A percentile compares a stretch with the other conserved stretches of the same genome.
phyloP scores from a whole-genome alignment of 2,329 filamentous ascomycete genomes.

The Aspergillus ochraceus region DNA sequence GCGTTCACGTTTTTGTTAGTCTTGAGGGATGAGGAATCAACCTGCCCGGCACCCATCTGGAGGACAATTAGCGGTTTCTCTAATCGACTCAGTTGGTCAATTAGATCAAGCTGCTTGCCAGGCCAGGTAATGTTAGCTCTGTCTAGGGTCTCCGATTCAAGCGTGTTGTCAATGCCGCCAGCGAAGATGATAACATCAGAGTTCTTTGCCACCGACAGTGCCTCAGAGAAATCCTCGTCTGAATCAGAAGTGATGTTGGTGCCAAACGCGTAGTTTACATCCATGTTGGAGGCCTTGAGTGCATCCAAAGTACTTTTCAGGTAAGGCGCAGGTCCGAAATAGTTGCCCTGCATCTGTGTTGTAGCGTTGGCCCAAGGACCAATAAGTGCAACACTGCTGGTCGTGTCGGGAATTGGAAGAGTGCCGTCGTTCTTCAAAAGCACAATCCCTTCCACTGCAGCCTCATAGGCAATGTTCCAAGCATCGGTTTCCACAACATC shows the following conservation, averaged over 20 bases:
- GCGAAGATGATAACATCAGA: slow-evolving; percentile 42
- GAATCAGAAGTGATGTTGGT: slow-evolving; percentile 32
- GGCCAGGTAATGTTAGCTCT: slow-evolving; percentile 45
- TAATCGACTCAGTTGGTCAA: slow-evolving; percentile 36
- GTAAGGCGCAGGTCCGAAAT: slow-evolving; percentile 58
- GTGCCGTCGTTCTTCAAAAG: slow-evolving; percentile 56
- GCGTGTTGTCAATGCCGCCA: slow-evolving; percentile 44
- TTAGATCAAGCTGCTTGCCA: slow-evolving; percentile 43
- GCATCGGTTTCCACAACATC: slow-evolving; percentile 58
- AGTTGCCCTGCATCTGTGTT: slow-evolving; percentile 60
- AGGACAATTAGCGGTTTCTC: slow-evolving; percentile 44
- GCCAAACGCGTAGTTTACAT: slow-evolving; percentile 47
- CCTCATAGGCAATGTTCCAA: slow-evolving; percentile 57
- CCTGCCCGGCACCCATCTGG: slow-evolving; percentile 47
- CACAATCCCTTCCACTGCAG: slow-evolving; percentile 49
- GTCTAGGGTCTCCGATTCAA: slow-evolving; percentile 45
- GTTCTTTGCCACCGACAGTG: slow-evolving; percentile 34
- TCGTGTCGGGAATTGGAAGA: slow-evolving; percentile 45
- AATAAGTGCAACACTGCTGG: slow-evolving; percentile 52
- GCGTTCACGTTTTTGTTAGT: slow-evolving; percentile 41
- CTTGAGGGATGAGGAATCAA: slow-evolving; percentile 43
- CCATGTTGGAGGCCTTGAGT: slow-evolving; percentile 48
- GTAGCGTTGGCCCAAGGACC: slow-evolving; percentile 61
- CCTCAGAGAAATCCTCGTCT: slow-evolving; percentile 33
- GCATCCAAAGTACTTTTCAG: slow-evolving; percentile 55